phyloP scores from a whole-genome alignment of 2,329 filamentous ascomycete species.

The Talaromyces atroroseus region DNA sequence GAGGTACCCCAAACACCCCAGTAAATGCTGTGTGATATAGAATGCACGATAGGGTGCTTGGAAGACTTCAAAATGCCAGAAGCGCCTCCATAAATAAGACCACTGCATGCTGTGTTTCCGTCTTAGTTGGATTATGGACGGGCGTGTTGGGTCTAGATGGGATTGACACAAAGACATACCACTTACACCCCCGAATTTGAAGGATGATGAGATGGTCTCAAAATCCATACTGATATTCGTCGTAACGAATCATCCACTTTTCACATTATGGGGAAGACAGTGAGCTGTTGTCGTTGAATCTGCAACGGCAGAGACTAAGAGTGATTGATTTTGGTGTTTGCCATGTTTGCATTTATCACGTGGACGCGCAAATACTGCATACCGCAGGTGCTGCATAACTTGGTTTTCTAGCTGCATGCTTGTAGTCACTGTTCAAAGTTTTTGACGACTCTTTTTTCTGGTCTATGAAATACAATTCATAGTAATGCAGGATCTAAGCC shows the following conservation, averaged over 20 bases:
- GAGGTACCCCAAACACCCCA: slow-evolving; percentile 73
- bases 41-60: slow-evolving; percentile 61
- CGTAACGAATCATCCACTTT: not conserved
- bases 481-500: no score
- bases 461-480: no score
- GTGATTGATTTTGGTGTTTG: slow-evolving; percentile 13
- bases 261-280: not conserved
- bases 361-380: not conserved
- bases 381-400: not conserved
- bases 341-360: slow-evolving; percentile 12
- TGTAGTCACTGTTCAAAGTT: not conserved
- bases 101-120: slow-evolving; percentile 49
- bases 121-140: not conserved
- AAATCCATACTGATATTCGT: slow-evolving; percentile 16
- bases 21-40: slow-evolving; percentile 66
- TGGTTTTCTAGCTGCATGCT: not conserved
- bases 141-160: not conserved
- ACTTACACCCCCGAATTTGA: slow-evolving; percentile 55
- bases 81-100: slow-evolving; percentile 61
- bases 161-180: slow-evolving; percentile 41
- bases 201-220: slow-evolving; percentile 33
- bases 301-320: no score
- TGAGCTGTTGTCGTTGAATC: not conserved
- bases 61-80: slow-evolving; percentile 65
- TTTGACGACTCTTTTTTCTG: no score